Base-by-base conservation (phyloP, 2,329 filamentous ascomycete species). In the Delphinella strobiligena region DNA sequence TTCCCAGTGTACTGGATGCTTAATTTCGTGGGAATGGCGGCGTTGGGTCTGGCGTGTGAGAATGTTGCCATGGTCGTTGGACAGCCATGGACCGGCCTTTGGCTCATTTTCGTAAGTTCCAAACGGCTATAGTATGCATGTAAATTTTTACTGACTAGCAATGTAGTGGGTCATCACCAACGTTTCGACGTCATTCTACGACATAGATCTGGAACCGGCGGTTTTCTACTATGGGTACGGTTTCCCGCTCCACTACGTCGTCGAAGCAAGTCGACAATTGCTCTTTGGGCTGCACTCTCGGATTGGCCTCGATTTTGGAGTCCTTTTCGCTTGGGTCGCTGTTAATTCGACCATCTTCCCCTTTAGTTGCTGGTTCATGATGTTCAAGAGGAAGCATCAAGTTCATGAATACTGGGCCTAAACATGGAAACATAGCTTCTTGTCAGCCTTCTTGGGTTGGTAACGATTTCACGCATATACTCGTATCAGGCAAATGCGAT, bases 141-240 rank as follows among this genome's bases (percentile, higher is more conserved):
- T 19, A 2, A 3, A 2, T n/a, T 5, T 7, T 30, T 18, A 30
- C 18, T 16, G 11, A 14, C 2, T 3, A 40, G 1, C 4, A 22
- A 36, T 24, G 15, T 9, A 40, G 37, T 41, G 47, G 45, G 74
- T 80, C 31, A 76, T 81, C 41, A 70, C 72, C 5, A 82, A 82
- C 49, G 74, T 80, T 0, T 61, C 67, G 0, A 78, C 74, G 1
- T 59, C 66, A 0, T 78, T 81, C 48, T 75, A 80, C 52, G 59
- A 71, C 3, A 60, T 80, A 32, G 71, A 75, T 18, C 59, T 81
- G 17, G 68, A 71, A 2, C 70, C 73, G 0, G 59, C 54, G 0
- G 80, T 81, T 49, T 82, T 75, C 51, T 52, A 56, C 2, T 81
- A 73, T 72, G 75, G 74, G 0, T 77, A 77, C 51, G 75, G 69